Evolutionary conservation across 306 rosid species (phyloP), one percentile per base, ranked within the genome.

Genomic region (Quercus rubra): DNA sequence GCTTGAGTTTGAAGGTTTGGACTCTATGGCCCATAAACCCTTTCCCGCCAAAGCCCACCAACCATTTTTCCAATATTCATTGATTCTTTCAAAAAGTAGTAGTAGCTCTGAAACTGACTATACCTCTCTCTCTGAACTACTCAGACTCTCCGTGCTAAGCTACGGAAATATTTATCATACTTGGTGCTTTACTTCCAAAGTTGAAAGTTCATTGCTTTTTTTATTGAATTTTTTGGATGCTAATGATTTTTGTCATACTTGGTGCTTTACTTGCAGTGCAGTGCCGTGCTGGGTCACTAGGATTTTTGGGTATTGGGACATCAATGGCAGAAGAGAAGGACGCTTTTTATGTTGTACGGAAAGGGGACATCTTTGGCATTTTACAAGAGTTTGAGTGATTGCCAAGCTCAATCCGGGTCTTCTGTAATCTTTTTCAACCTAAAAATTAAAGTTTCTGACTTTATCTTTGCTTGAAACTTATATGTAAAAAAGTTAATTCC

Each of bases 311-410:
- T 58, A 64, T 78, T 20, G 55, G 80, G 61, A 23, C 9, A 61
- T 62, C 70, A 86, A 95, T 95, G 98, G 97, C 74, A 81, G 91
- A 88, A 12, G 91, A 92, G 69, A 89, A 80, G 51, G 90, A 91
- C 55, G 92, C 89, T 33, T 93, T 91, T 75, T 95, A 86, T 62
- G 88, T 95, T 56, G 93, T 90, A 33, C 88, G 78, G 74, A 92
- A 89, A 72, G 97, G 99, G 5, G 91, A 90, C 38, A 80, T 89
- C 63, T 68, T 91, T 69, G 99, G 97, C 70, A 77, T 95, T 30
- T 1, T 95, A 92, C 85, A 95, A 79, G 81, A 89, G 82, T 78
- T 72, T 83, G 25, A 83, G 61, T 55, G 97, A 92, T 75, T 69
- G 90, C 46, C 92, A 87, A 83, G 58, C 75, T 77, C 87, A 86